Conservation (phyloP, 352 stramenopile species). For the Phytopythium helicoides region DNA sequence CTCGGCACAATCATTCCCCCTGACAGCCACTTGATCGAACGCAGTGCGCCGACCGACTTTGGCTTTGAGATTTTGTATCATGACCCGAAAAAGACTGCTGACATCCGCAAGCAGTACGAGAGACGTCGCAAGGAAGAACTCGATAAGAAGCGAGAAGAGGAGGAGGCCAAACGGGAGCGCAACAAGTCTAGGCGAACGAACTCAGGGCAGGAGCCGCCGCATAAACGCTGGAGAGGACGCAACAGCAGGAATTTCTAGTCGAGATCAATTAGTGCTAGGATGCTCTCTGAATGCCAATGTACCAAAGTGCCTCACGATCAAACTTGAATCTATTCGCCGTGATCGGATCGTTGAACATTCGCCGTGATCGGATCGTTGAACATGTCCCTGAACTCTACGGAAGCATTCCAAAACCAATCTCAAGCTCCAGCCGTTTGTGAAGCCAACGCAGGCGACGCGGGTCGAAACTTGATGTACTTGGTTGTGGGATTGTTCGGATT, state of each 20-base stretch:
- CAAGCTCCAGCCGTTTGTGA: conserved; percentile 5
- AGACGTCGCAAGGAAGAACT: conserved; percentile 53
- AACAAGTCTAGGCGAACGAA: conserved; percentile 21
- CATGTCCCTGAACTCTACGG: not conserved
- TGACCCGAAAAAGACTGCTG: conserved; percentile 65
- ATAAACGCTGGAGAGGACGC: conserved; percentile 64
- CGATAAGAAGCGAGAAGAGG: conserved; percentile 42
- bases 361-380: no score
- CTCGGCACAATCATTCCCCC: conserved; percentile 71
- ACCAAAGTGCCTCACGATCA: not conserved
- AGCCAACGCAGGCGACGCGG: conserved; percentile 21
- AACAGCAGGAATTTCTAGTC: conserved; percentile 31
- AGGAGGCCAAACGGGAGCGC: conserved; percentile 17
- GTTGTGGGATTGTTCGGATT: conserved; percentile 47
- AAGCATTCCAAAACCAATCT: not conserved
- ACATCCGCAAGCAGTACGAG: conserved; percentile 63
- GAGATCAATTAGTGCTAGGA: not conserved
- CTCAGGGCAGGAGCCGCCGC: conserved; percentile 30
- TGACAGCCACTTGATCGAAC: conserved; percentile 62
- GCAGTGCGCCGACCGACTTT: conserved; percentile 48
- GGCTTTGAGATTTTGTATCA: conserved; percentile 73
- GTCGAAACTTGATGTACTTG: conserved; percentile 57
- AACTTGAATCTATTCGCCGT: no score
- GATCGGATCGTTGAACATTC: no score
- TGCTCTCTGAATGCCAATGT: not conserved